A percentile compares a stretch with the other conserved stretches of the same genome.
Conservation (phyloP, 164 flowering plant species). For the Cinnamomum chago region DNA sequence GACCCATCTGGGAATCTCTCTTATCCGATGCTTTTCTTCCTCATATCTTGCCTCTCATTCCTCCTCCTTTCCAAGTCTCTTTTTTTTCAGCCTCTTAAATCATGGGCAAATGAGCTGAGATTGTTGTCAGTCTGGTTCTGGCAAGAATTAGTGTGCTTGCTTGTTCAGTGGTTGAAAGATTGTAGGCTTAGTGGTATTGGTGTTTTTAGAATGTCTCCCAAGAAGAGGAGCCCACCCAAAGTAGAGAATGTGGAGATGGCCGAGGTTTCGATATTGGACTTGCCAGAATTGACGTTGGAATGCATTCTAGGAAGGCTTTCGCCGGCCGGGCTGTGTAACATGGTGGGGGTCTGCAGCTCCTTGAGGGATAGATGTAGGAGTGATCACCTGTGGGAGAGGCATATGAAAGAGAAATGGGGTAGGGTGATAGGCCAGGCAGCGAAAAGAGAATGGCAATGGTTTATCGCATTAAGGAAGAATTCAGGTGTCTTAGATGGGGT, state of each 20-base stretch:
- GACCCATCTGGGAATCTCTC: slow-evolving; percentile 18
- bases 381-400: slow-evolving; percentile 77
- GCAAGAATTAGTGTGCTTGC: slow-evolving; percentile 34
- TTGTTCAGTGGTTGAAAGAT: slow-evolving; percentile 13
- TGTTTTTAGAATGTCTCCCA: slow-evolving; percentile 30
- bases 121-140: slow-evolving; percentile 39
- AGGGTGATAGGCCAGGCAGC: slow-evolving; percentile 64
- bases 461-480: slow-evolving; percentile 41
- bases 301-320: slow-evolving; percentile 79
- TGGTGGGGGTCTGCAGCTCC: slow-evolving; percentile 72
- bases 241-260: slow-evolving; percentile 32
- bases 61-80: slow-evolving; percentile 61
- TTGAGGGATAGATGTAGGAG: slow-evolving; percentile 78
- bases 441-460: slow-evolving; percentile 63
- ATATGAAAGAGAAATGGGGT: slow-evolving; percentile 85
- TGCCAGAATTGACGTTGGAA: slow-evolving; percentile 84
- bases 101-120: slow-evolving; percentile 52
- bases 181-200: not conserved
- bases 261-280: slow-evolving; percentile 53
- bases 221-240: slow-evolving; percentile 22
- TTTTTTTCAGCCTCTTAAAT: slow-evolving; percentile 40
- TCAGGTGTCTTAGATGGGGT: slow-evolving; percentile 18
- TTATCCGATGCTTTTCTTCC: slow-evolving; percentile 59
- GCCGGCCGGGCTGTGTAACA: slow-evolving; percentile 56
- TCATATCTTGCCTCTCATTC: slow-evolving; percentile 64